A percentile compares a stretch with the other conserved stretches of the same genome.
Conservation (phyloP, 495 filamentous ascomycete species). For the Podospora tetraspora region DNA sequence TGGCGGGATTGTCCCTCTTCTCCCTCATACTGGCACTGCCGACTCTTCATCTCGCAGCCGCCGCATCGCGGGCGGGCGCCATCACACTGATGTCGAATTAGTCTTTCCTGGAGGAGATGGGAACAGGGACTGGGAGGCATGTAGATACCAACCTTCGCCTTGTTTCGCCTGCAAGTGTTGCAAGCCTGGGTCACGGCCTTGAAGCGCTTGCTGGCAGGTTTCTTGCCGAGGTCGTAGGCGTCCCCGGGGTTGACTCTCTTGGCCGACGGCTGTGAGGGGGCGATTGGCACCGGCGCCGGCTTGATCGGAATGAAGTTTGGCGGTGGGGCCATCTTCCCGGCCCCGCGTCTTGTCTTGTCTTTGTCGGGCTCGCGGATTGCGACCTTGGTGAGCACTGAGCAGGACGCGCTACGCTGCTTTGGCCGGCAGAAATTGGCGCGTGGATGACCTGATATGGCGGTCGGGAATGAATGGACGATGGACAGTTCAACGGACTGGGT, state of each 20-base stretch:
- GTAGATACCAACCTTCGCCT: constrained; percentile 22
- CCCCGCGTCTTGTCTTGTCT: background rate
- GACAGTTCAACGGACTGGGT: background rate
- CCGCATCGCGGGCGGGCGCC: constrained; percentile 26
- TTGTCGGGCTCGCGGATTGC: background rate
- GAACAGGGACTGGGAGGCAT: background rate
- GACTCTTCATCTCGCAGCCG: constrained; percentile 16
- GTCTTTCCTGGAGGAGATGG: background rate
- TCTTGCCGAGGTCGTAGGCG: constrained; percentile 7
- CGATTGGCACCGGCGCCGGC: background rate
- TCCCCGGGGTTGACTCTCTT: constrained; percentile 2
- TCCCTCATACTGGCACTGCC: constrained; percentile 25
- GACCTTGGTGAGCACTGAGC: background rate
- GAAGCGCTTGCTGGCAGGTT: constrained; percentile 16
- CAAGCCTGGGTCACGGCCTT: constrained; percentile 27
- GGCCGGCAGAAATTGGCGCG: background rate
- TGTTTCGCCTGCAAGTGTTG: constrained; percentile 22
- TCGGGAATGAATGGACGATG: background rate
- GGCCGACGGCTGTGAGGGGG: constrained; percentile 1
- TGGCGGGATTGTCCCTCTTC: constrained; percentile 29
- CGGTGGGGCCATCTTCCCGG: background rate
- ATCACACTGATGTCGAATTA: constrained; percentile 21
- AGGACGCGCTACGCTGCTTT: background rate
- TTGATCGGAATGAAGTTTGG: background rate
- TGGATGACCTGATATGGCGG: background rate